Base-by-base conservation (phyloP, 2,329 filamentous ascomycete species). In the Anthostomella pinea region DNA sequence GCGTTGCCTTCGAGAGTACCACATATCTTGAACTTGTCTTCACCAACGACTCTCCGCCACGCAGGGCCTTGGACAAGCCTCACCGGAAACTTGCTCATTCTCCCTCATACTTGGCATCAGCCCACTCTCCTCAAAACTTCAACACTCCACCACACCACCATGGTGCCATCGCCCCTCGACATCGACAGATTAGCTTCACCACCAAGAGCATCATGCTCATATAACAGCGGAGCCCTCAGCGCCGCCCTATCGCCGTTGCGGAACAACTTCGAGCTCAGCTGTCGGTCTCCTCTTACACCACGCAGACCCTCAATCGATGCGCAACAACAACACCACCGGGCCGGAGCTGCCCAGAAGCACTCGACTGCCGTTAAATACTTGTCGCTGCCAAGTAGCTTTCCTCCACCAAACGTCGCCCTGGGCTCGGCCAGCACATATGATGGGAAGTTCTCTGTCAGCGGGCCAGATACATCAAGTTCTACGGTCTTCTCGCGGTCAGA, bases 261-360 rank as follows among this genome's bases (percentile, higher is more conserved):
- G 24, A 51, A 47, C 26, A 51, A 35, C 28, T 60, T 63, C 36
- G 40, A 56, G 10, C 43, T 59, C 9, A 57, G 49, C 35, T 61
- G 56, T 35, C 55, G 56, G 5, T 62, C 61, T 16, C 60, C 60
- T 2, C 35, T 54, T 8, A 56, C 52, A 16, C 55, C 58, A 19
- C 24, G 39, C 33, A 24, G 30, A 8, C 35, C 13, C 10, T 31
- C 23, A 5, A n/a, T 20, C 17, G 24, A 34, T 13, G 14, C 21
- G 7, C 35, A 27, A n/a, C n/a, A n/a, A n/a, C n/a, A n/a, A n/a
- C n/a, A n/a, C n/a, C n/a, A n/a, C 3, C 22, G 25, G 16, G 16
- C 21, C 6, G 15, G 24, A 11, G 17, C 14, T 9, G 16, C 26
- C 11, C 21, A 19, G 27, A 23, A 20, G 17, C 22, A 37, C 15